These are phyloP conservation scores for Azolla pinnata DNA, from an alignment of 75 land plant genomes.

Conservation along the genomic window DNA sequence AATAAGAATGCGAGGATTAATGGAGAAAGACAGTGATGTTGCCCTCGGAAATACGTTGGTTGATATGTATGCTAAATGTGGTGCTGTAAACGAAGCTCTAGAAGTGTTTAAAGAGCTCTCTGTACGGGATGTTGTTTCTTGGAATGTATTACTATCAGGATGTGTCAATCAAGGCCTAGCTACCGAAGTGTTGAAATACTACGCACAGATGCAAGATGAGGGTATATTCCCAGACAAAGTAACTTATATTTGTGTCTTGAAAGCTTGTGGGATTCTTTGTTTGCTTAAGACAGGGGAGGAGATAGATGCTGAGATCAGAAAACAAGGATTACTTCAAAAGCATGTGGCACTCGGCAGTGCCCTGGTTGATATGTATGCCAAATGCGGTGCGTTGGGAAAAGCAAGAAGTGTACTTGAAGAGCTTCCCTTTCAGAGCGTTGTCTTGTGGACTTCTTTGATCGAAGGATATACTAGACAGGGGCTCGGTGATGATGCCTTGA, in stretches of 20 bases:
- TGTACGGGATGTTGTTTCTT: constrained; percentile 14
- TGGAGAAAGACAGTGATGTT: constrained; percentile 11
- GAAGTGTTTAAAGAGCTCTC: constrained; percentile 14
- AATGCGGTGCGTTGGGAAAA: constrained; percentile 27
- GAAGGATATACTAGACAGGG: constrained; percentile 25
- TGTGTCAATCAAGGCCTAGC: constrained; percentile 16
- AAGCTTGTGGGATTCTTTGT: constrained; percentile 40
- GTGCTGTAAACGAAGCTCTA: constrained; percentile 14
- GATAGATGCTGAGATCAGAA: constrained; percentile 24
- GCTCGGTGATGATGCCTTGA: constrained; percentile 29
- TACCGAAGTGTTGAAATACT: constrained; percentile 25
- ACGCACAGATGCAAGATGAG: constrained; percentile 22
- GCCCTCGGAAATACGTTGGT: constrained; percentile 15
- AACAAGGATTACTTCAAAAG: background rate
- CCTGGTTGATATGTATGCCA: constrained; percentile 37
- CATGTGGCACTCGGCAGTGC: constrained; percentile 11
- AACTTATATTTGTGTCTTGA: constrained; percentile 46
- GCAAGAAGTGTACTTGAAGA: constrained; percentile 25
- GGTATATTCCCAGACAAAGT: constrained; percentile 44
- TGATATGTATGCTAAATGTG: constrained; percentile 23
- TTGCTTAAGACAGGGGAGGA: constrained; percentile 30
- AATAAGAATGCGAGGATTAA: constrained; percentile 8
- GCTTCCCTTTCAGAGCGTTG: constrained; percentile 14
- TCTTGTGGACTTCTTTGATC: constrained; percentile 47
- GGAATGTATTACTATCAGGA: constrained; percentile 16